These are phyloP conservation scores for Chrysophaeum taylorii DNA, from an alignment of 352 stramenopile genomes.

Conservation along the genomic window DNA sequence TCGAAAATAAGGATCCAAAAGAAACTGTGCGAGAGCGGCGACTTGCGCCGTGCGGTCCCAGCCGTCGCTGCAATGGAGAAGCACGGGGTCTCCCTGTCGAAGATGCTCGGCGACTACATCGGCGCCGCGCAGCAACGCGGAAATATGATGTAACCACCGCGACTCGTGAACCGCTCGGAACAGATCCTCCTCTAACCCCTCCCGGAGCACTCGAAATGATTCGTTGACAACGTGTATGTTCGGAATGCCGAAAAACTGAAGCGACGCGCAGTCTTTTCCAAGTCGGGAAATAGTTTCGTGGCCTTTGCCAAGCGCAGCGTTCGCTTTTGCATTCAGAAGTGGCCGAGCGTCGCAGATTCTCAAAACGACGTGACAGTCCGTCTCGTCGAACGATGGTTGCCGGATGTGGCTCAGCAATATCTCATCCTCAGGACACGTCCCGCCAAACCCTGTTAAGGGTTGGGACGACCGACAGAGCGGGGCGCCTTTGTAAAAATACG, in stretches of 20 bases:
- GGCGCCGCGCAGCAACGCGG: slow-evolving; percentile 62
- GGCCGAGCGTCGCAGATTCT: slow-evolving; percentile 35
- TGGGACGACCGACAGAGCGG: slow-evolving; percentile 68
- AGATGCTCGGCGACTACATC: slow-evolving; percentile 60
- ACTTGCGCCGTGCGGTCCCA: slow-evolving; percentile 83
- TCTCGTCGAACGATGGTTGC: slow-evolving; percentile 8
- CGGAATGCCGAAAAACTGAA: slow-evolving; percentile 76
- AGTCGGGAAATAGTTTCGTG: slow-evolving; percentile 54
- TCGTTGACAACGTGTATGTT: slow-evolving; percentile 77
- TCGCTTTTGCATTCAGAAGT: slow-evolving; percentile 34
- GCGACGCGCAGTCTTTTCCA: slow-evolving; percentile 62
- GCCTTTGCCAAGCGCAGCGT: slow-evolving; percentile 57
- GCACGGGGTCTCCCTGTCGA: slow-evolving; percentile 43
- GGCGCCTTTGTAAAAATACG: slow-evolving; percentile 59
- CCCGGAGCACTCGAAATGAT: slow-evolving; percentile 48
- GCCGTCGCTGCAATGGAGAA: slow-evolving; percentile 77
- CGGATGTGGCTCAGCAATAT: slow-evolving; percentile 65
- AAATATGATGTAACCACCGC: slow-evolving; percentile 69
- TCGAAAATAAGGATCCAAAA: slow-evolving; percentile 71
- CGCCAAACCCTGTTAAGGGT: slow-evolving; percentile 66
- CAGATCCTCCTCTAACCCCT: slow-evolving; percentile 50
- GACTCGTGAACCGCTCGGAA: slow-evolving; percentile 62
- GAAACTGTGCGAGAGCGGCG: slow-evolving; percentile 62
- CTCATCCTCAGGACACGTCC: slow-evolving; percentile 57
- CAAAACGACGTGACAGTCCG: not conserved